Conservation (phyloP, 495 filamentous ascomycete genomes). For the Cladorrhinum samala region DNA sequence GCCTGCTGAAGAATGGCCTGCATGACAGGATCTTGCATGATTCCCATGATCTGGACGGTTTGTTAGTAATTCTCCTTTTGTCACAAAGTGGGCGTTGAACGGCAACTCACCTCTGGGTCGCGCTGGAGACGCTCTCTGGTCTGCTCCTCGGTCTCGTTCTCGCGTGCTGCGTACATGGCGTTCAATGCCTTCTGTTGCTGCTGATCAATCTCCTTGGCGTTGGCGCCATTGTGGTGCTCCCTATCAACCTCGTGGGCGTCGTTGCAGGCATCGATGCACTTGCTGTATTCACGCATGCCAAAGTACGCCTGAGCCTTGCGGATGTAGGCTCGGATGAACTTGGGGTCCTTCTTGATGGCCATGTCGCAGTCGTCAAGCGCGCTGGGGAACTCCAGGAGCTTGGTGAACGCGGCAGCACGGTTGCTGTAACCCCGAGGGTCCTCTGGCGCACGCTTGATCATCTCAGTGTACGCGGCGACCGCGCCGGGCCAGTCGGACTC, state of each 20-base stretch:
- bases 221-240: constrained; percentile 56
- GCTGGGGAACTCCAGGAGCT: constrained; percentile 89
- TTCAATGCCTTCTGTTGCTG: constrained; percentile 91
- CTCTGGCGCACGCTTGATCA: constrained; percentile 90
- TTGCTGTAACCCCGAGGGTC: constrained; percentile 96
- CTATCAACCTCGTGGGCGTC: constrained; percentile 74
- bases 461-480: constrained; percentile 92
- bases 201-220: constrained; percentile 84
- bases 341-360: constrained; percentile 83
- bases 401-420: constrained; percentile 92
- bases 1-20: constrained; percentile 95
- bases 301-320: constrained; percentile 90
- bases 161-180: constrained; percentile 79
- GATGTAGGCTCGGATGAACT: constrained; percentile 92
- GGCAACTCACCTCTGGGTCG: constrained; percentile 81
- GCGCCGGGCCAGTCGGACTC: constrained; percentile 93
- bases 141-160: constrained; percentile 95
- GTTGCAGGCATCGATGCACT: constrained; percentile 80
- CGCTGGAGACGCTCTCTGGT: constrained; percentile 85
- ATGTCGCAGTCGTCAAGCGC: constrained; percentile 89
- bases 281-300: constrained; percentile 96
- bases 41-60: constrained; percentile 64
- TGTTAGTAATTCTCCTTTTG: not conserved
- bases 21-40: constrained; percentile 95
- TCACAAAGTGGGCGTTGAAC: not conserved